Evolutionary conservation across 169 alveolate genomes (phyloP), one percentile per base, ranked within the genome.

Genomic region (Plasmodium cynomolgi): DNA sequence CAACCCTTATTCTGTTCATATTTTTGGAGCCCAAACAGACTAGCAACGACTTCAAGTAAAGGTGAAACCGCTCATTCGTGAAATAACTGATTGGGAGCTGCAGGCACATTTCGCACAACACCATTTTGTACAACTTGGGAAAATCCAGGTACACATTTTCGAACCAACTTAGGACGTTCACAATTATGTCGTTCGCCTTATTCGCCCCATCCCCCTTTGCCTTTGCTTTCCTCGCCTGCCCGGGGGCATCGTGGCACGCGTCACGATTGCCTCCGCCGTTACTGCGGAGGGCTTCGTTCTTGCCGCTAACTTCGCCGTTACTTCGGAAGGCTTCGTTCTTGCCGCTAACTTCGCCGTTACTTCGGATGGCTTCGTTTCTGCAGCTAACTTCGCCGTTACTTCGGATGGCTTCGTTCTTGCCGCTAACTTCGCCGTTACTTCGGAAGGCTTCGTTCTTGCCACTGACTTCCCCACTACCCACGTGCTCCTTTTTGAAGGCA

Each of bases 61-160:
- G 41, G 74, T 90, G 74, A 90, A 90, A 90, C 68, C 72, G 73
- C 23, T 81, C 75, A 29, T 90, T 79, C 79, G 82, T 39, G 50
- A 90, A 90, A 50, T 81, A 26, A 9, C 54, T 62, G 20, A 90
- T 62, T 47, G 94, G 94, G 7, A 90, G 34, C 33, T 33, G 6
- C 54, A 90, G 73, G 50, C 94, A 90, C 33, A 68, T 23, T 80
- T 90, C 94, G 23, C 94, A 90, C n/a, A 90, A 80, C 54, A 79
- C 20, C 58, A 71, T 90, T 80, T 47, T 90, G 15, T 26, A 80
- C 39, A 80, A 54, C 56, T 90, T 90, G 3, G 94, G 94, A 13
- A 79, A 80, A 74, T 79, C 44, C 44, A 11, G 33, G 73, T 80
- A 56, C 13, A 37, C 29, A 33, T 68, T 90, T 90, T 90, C 94